Evolutionary conservation across 768 basidiomycete species (phyloP).

Genomic region (Lentinula raphanica): DNA sequence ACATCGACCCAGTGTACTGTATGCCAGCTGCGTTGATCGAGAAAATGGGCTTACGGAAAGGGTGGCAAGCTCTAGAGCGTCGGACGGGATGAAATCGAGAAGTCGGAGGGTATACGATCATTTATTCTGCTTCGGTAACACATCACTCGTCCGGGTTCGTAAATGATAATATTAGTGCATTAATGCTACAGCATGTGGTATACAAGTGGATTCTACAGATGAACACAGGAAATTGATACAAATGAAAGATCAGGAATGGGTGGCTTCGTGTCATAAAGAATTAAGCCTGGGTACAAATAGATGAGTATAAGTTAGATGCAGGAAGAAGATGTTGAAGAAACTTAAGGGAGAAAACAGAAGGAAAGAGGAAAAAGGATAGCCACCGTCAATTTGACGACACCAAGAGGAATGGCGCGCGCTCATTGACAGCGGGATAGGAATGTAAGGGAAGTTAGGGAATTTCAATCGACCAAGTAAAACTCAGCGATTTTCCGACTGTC

Average conservation of each 20-base stretch:
- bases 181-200: not conserved
- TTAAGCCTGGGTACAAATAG: no score
- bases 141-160: no score
- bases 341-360: not conserved
- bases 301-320: slow-evolving; percentile 3
- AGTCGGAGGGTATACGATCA: no score
- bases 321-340: not conserved
- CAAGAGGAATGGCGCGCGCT: not conserved
- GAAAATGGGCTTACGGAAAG: slow-evolving; percentile 61
- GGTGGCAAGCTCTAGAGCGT: slow-evolving; percentile 53
- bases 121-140: no score
- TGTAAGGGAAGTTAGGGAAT: not conserved
- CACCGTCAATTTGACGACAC: not conserved
- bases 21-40: slow-evolving; percentile 83
- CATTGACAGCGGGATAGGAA: not conserved
- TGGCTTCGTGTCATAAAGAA: no score
- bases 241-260: no score
- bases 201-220: no score
- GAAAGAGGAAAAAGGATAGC: not conserved
- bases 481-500: not conserved
- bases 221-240: no score
- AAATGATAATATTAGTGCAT: not conserved
- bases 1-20: slow-evolving; percentile 93
- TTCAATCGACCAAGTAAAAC: not conserved
- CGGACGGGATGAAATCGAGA: slow-evolving; percentile 8